phyloP scores from a whole-genome alignment of 495 filamentous ascomycete genomes.

The Penicillium macrosclerotiorum region DNA sequence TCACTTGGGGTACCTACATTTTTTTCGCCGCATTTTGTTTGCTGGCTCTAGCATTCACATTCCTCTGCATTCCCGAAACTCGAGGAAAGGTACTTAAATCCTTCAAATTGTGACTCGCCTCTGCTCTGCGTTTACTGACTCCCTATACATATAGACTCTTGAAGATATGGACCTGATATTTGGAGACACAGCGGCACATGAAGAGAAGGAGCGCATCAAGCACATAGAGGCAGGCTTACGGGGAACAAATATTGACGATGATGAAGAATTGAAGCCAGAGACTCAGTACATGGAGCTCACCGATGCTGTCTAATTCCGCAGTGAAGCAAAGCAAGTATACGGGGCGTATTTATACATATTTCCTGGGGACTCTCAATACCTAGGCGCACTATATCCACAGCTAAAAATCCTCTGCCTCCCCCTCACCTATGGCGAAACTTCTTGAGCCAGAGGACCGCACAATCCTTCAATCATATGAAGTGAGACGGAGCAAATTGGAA shows the following conservation, averaged over 20 bases:
- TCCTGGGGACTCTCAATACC: too few relatives aligned
- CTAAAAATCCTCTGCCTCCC: too few relatives aligned
- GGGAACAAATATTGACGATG: conserved; percentile 26
- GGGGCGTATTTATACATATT: too few relatives aligned
- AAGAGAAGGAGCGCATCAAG: conserved; percentile 69
- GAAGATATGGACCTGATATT: conserved; percentile 73
- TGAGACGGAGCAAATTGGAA: too few relatives aligned
- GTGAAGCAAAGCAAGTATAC: too few relatives aligned
- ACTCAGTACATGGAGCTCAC: conserved; percentile 24
- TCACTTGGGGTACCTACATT: conserved; percentile 77
- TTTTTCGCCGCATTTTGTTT: conserved; percentile 73
- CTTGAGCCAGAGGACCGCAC: too few relatives aligned
- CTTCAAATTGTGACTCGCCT: background rate
- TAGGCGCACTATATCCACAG: too few relatives aligned
- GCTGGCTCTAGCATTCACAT: conserved; percentile 56
- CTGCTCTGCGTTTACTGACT: background rate
- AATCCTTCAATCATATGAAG: too few relatives aligned
- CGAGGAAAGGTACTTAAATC: conserved; percentile 36
- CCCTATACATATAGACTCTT: conserved; percentile 29
- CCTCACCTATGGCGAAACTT: too few relatives aligned
- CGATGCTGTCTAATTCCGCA: conserved; percentile 1
- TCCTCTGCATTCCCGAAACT: conserved; percentile 64
- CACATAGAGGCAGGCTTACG: conserved; percentile 69
- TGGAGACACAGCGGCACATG: conserved; percentile 65
- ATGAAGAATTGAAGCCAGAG: conserved; percentile 29